These are phyloP conservation scores for Durusdinium trenchii DNA, from an alignment of 73 alveolate genomes.

Conservation along the genomic window DNA sequence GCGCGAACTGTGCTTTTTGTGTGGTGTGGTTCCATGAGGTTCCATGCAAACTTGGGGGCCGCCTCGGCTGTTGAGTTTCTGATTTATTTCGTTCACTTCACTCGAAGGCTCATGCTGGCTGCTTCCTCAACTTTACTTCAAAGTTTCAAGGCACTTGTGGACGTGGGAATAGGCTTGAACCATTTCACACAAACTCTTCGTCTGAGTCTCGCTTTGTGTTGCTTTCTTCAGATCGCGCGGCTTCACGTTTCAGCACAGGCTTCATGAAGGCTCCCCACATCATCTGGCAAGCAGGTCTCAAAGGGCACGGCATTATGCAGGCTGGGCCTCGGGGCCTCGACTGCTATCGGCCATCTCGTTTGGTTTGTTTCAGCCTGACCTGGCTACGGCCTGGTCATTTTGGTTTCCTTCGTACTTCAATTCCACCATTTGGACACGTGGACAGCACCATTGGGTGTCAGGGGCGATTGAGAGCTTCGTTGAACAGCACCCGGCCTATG, in stretches of 20 bases:
- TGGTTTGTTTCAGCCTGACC: neutral
- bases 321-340: neutral
- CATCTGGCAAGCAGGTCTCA: conserved; percentile 87
- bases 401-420: no score
- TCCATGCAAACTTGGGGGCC: neutral
- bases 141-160: conserved; percentile 29
- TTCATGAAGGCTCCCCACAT: conserved; percentile 81
- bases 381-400: neutral
- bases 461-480: conserved; percentile 71
- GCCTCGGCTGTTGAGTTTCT: neutral
- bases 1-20: neutral
- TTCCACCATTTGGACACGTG: no score
- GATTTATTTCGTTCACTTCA: neutral
- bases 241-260: no score
- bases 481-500: conserved; percentile 67
- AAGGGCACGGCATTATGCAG: conserved; percentile 67
- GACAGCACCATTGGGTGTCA: neutral
- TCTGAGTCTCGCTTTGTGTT: neutral
- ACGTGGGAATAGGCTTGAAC: neutral
- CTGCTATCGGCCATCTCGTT: neutral
- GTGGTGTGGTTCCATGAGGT: neutral
- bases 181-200: neutral
- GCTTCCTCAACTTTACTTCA: conserved; percentile 90
- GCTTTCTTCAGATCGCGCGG: neutral
- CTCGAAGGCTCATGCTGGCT: conserved; percentile 79